Evolutionary conservation across 164 flowering plant species (phyloP), one percentile per base, ranked within the genome.

Genomic region (Berberis thunbergii): DNA sequence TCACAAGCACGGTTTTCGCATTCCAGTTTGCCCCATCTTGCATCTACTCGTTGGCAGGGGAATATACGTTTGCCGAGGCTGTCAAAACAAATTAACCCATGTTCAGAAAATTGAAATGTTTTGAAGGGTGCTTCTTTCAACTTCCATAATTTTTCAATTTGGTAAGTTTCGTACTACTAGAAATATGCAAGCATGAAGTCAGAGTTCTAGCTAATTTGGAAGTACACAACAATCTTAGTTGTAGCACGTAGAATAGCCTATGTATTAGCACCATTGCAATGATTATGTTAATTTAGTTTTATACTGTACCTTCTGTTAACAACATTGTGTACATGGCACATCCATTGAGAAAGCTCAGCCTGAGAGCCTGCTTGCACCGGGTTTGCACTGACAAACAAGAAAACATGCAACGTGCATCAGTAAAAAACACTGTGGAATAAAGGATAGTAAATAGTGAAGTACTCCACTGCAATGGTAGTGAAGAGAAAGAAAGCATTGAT

Each of bases 11-110:
- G 88, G 49, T 82, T 80, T 84, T 82, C 82, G 64, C 98, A 94
- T 1, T 94, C 98, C 56, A 91, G 78, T 76, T 91, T 94, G 64
- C 98, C 98, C 97, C 98, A 94, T 69, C 98, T 81, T 68, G 93
- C 98, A 79, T 91, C 96, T 4, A 94, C 86, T 73, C 98, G 78
- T 63, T 86, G 84, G 67, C 95, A 94, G 3, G 91, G 95, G 71
- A 94, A 94, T n/a, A 71, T 65, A 49, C 69, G 68, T 71, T 94
- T 94, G 2, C 87, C 88, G 26, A 94, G 84, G 75, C 96, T 94
- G 91, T 71, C 4, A 40, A 62, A 57, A 62, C 8, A 46, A 10
- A 65, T 61, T 13, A 52, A 60, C 1, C 7, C 12, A 45, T 2
- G 7, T 59, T 43, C 3, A 52, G 6, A 42, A n/a, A 52, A 41